phyloP scores from a whole-genome alignment of 2,329 filamentous ascomycete species.

The Triangularia setosa region DNA sequence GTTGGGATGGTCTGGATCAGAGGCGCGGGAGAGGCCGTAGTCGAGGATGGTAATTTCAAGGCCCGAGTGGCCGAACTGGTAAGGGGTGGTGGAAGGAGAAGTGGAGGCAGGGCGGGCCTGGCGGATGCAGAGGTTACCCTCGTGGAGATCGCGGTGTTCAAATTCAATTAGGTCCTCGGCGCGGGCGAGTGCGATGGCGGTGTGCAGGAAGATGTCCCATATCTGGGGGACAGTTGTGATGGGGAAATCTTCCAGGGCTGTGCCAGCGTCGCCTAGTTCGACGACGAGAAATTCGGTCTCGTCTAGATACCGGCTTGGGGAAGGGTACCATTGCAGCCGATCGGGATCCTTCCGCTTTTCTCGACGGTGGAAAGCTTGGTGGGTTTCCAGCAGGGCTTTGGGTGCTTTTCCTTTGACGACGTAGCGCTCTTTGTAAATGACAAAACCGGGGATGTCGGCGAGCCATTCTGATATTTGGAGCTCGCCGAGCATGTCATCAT shows the following conservation, averaged over 20 bases:
- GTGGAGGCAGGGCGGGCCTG: slow-evolving; percentile 36
- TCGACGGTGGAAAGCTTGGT: slow-evolving; percentile 53
- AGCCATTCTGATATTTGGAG: slow-evolving; percentile 61
- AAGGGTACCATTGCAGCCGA: slow-evolving; percentile 58
- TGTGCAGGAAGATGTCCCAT: slow-evolving; percentile 61
- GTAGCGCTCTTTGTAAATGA: slow-evolving; percentile 62
- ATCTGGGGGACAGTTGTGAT: slow-evolving; percentile 47
- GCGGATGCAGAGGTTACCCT: slow-evolving; percentile 60
- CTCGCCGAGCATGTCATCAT: slow-evolving; percentile 54
- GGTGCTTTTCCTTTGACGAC: slow-evolving; percentile 55
- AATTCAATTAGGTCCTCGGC: slow-evolving; percentile 57
- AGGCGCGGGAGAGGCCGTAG: slow-evolving; percentile 60
- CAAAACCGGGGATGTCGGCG: slow-evolving; percentile 61
- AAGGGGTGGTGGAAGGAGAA: slow-evolving; percentile 29
- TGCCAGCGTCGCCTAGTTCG: slow-evolving; percentile 60
- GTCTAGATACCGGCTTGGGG: slow-evolving; percentile 56
- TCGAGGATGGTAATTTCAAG: slow-evolving; percentile 62
- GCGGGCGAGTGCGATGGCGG: slow-evolving; percentile 56
- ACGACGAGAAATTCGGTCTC: slow-evolving; percentile 58
- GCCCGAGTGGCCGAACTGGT: slow-evolving; percentile 55
- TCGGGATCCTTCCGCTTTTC: slow-evolving; percentile 53
- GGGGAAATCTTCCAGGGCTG: slow-evolving; percentile 55
- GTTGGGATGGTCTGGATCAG: slow-evolving; percentile 17
- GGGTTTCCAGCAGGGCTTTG: slow-evolving; percentile 53
- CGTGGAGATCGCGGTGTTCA: slow-evolving; percentile 64